phyloP scores from a whole-genome alignment of 495 filamentous ascomycete species.

The Penicillium macrosclerotiorum region DNA sequence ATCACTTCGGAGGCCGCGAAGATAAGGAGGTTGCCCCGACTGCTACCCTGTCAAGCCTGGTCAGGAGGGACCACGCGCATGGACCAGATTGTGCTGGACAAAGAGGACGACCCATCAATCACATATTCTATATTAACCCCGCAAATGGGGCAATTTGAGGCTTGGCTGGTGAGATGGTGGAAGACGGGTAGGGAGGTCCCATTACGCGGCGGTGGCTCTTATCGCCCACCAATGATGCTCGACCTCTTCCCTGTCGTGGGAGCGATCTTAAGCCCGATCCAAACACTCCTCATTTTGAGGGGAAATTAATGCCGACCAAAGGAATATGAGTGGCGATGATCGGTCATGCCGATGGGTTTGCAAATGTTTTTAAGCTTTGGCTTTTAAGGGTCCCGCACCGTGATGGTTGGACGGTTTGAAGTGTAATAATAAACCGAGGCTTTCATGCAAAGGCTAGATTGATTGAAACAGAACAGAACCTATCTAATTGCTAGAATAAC shows the following conservation, averaged over 20 bases:
- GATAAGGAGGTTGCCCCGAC: slow-evolving; percentile 2
- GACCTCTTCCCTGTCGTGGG: background rate
- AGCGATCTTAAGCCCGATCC: background rate
- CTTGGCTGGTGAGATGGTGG: background rate
- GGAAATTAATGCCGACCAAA: slow-evolving; percentile 1
- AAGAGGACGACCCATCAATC: background rate
- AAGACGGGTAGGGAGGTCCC: background rate
- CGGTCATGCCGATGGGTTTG: slow-evolving; percentile 2
- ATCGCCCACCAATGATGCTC: slow-evolving; percentile 1
- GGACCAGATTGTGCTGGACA: background rate
- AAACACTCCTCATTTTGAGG: background rate
- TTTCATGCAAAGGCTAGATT: too few species aligned
- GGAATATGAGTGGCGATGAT: background rate
- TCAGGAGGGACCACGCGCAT: background rate
- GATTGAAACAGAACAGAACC: too few species aligned
- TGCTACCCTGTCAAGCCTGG: background rate
- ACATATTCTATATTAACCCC: background rate
- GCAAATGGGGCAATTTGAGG: background rate
- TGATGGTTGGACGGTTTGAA: too few species aligned
- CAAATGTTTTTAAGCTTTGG: background rate
- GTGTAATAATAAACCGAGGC: too few species aligned
- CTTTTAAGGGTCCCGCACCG: too few species aligned
- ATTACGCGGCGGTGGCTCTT: background rate
- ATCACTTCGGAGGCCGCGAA: slow-evolving; percentile 1
- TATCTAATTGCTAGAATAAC: too few species aligned